These are phyloP conservation scores for Paratinospora sagittata DNA, from an alignment of 164 flowering plant genomes.

Conservation along the genomic window DNA sequence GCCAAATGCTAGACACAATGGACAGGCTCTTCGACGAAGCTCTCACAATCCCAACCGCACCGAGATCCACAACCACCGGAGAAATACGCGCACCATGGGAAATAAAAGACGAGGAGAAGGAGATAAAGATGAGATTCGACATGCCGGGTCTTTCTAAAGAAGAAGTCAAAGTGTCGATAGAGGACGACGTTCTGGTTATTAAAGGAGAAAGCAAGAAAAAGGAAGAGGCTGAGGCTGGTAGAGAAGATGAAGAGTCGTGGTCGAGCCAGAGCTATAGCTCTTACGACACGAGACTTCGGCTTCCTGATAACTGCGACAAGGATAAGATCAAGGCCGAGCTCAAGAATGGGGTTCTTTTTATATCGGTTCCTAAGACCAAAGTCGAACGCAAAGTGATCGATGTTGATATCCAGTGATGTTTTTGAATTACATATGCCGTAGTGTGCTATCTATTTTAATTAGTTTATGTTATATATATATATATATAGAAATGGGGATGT, in stretches of 20 bases:
- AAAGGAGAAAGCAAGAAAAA: constrained; percentile 48
- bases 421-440: no score
- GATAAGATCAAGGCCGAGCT: constrained; percentile 78
- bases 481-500: no score
- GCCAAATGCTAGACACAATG: constrained; percentile 73
- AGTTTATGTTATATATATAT: no score
- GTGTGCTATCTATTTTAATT: no score
- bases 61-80: neutral
- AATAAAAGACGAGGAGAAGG: constrained; percentile 53
- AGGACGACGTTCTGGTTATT: constrained; percentile 58
- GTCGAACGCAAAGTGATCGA: constrained; percentile 64
- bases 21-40: constrained; percentile 66
- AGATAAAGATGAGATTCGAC: constrained; percentile 69
- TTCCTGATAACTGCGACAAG: constrained; percentile 47
- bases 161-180: constrained; percentile 62
- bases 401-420: constrained; percentile 26
- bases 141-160: constrained; percentile 45
- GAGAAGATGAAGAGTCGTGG: constrained; percentile 33
- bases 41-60: constrained; percentile 29
- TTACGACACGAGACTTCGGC: constrained; percentile 47
- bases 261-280: constrained; percentile 32
- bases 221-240: constrained; percentile 9
- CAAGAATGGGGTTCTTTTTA: constrained; percentile 44
- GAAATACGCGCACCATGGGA: constrained; percentile 71
- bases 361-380: constrained; percentile 54